These are phyloP conservation scores for Coemansia sp. DNA, from an alignment of 192 early-diverging fungal species.

Conservation along the genomic window DNA sequence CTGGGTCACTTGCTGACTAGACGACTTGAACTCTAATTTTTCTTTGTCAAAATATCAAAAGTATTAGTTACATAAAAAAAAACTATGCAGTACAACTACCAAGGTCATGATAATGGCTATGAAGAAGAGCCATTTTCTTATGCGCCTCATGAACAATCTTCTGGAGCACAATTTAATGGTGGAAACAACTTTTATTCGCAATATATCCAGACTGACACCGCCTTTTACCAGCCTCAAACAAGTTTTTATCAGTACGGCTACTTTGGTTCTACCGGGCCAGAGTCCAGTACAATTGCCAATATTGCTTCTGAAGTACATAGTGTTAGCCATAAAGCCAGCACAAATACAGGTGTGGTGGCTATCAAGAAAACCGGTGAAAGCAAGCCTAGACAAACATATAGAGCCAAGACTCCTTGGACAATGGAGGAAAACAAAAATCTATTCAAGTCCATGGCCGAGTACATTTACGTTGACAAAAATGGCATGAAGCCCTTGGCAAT, in stretches of 20 bases:
- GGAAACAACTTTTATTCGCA: background rate
- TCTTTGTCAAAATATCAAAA: background rate
- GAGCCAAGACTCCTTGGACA: conserved; percentile 48
- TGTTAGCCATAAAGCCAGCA: background rate
- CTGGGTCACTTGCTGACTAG: no score
- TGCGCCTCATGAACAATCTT: background rate
- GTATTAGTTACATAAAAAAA: no score
- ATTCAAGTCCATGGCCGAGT: conserved; percentile 52
- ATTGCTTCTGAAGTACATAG: background rate
- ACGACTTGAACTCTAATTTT: background rate
- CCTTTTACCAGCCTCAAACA: conserved; percentile 1
- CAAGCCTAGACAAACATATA: conserved; percentile 1
- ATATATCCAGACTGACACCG: background rate
- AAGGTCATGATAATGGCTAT: background rate
- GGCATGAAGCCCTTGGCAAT: conserved; percentile 47
- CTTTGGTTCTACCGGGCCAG: background rate
- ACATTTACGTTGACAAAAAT: conserved; percentile 44
- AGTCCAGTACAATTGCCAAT: background rate
- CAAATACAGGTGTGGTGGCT: background rate
- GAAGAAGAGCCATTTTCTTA: background rate
- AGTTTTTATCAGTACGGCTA: background rate
- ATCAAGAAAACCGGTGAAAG: background rate
- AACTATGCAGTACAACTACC: conserved; percentile 1
- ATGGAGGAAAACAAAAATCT: conserved; percentile 26
- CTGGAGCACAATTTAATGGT: background rate